A percentile compares a stretch with the other conserved stretches of the same genome.
phyloP scores from a whole-genome alignment of 148 eudicot species.

The Vaccinium corymbosum region DNA sequence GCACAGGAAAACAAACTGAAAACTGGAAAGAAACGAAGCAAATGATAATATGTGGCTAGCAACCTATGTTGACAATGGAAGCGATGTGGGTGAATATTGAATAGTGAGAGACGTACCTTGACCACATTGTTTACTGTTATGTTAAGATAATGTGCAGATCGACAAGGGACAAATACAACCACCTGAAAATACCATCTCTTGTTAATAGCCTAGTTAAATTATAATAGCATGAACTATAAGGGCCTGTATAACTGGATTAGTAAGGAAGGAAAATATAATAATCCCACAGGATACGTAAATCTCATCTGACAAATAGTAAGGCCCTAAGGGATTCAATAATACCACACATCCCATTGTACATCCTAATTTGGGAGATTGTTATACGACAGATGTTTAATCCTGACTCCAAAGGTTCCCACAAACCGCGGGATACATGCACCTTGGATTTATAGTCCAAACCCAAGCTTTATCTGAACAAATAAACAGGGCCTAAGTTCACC shows the following conservation, averaged over 20 bases:
- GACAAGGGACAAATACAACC: conserved; percentile 57
- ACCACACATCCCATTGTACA: neutral
- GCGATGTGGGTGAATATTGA: neutral
- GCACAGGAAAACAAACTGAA: neutral
- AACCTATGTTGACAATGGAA: neutral
- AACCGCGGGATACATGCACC: neutral
- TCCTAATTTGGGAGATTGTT: neutral
- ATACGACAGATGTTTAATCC: neutral
- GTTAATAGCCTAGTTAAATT: neutral
- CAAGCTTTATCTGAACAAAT: neutral
- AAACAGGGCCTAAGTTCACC: neutral
- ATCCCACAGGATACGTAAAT: neutral
- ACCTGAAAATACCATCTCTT: conserved; percentile 46
- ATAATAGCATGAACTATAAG: neutral
- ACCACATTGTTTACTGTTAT: conserved; percentile 58
- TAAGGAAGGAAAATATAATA: neutral
- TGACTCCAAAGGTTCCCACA: neutral
- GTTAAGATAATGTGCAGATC: conserved; percentile 56
- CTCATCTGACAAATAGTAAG: neutral
- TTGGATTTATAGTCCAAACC: neutral
- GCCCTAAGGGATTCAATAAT: neutral
- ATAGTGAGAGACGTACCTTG: conserved; percentile 42
- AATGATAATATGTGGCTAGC: neutral
- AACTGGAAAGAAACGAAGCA: neutral
- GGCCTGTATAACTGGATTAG: neutral